Base-by-base conservation (phyloP, 1,139 yeast genomes). In the Williopsis jadinii region DNA sequence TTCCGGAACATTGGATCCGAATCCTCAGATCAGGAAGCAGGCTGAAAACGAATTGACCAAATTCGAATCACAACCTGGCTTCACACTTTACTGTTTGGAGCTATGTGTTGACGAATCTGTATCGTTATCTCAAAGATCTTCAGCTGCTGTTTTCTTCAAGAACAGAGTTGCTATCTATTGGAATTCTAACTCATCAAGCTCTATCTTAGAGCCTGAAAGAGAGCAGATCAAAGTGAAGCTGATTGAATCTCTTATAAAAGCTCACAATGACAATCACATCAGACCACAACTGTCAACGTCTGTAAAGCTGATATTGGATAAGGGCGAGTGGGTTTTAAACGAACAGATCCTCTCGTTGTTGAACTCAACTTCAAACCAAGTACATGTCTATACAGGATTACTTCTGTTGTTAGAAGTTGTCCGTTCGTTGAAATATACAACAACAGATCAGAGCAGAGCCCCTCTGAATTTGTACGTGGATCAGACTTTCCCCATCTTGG, bases 1-100 rank as follows among this genome's bases (percentile, higher is more conserved):
- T 53, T 73, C 83, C 39, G 88, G 84, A 27, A 87, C 97, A 1
- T 70, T 92, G 46, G 84, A 82, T 51, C 77, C 88, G 2, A 80
- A 84, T 55, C 83, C 77, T 36, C 63, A 64, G 30, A 62, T 75
- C 32, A 75, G 95, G 52, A 73, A 70, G 47, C 73, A 75, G 40
- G 94, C 96, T 0, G 97, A 90, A 60, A 53, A 59, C 8, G 75
- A 82, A 53, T 72, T 90, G 39, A 66, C 66, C 37, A 73, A 73
- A 50, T 73, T 78, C 37, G 80, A 80, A 38, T 60, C 60, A 36
- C 66, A 73, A 14, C 71, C 76, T 1, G 84, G 84, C 1, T 78
- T 79, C 61, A 74, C 84, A 1, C 67, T 71, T 10, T 76, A 75
- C 53, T 65, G 79, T 43, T 64, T 81, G 31, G 78, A 73, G 38